Conservation (phyloP, 805 yeast genomes). For the Candida orba region DNA sequence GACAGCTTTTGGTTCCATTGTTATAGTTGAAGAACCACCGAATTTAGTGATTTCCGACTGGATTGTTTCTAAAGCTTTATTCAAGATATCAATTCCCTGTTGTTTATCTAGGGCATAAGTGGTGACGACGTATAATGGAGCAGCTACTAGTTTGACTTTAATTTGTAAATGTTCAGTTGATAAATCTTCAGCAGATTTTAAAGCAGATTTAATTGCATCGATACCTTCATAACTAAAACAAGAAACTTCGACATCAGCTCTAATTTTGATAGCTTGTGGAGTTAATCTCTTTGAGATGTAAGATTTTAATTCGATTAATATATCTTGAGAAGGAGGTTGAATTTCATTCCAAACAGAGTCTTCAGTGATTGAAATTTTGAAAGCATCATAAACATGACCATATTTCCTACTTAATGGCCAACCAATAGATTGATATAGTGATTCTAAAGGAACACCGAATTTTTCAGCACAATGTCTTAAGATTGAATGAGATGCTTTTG, state of each 20-base stretch:
- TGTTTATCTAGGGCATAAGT: conserved; percentile 89
- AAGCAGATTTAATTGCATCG: conserved; percentile 89
- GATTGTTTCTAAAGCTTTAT: conserved; percentile 73
- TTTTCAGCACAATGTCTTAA: conserved; percentile 98
- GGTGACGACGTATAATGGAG: conserved; percentile 90
- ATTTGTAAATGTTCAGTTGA: conserved; percentile 82
- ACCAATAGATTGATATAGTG: conserved; percentile 79
- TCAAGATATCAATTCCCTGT: conserved; percentile 75
- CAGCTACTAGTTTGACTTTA: conserved; percentile 93
- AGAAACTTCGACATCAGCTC: conserved; percentile 98
- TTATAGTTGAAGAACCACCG: conserved; percentile 85
- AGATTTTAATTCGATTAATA: conserved; percentile 75
- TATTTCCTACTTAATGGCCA: conserved; percentile 96
- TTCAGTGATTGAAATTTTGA: conserved; percentile 92
- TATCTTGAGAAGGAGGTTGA: conserved; percentile 60
- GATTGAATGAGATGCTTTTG: conserved; percentile 97
- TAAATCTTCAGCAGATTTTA: conserved; percentile 76
- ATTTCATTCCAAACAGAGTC: conserved; percentile 76
- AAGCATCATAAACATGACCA: conserved; percentile 97
- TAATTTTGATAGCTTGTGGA: conserved; percentile 94
- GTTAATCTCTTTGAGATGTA: conserved; percentile 92
- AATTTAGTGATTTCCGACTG: conserved; percentile 58
- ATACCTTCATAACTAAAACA: conserved; percentile 97
- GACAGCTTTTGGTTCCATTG: conserved; percentile 98
- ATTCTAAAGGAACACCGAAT: conserved; percentile 80